These are phyloP conservation scores for Tuber aestivum DNA, from an alignment of 495 filamentous ascomycete genomes.

Conservation along the genomic window DNA sequence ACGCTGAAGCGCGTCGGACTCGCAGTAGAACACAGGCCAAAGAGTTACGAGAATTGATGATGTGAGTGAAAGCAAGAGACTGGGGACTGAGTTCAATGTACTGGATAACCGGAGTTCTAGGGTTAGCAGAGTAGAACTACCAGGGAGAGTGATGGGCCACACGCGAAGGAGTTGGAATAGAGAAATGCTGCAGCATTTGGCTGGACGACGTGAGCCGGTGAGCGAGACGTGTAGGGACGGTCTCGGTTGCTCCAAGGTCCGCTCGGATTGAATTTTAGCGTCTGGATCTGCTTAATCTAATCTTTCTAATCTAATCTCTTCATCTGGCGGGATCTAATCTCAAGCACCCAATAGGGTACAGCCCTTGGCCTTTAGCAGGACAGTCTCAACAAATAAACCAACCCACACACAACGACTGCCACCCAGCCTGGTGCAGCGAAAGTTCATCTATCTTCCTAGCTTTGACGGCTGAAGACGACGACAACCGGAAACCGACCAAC, in stretches of 20 bases:
- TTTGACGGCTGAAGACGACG: constrained; percentile 16
- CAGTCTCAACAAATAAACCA: constrained; percentile 10
- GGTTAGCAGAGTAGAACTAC: neutral
- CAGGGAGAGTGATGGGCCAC: constrained; percentile 1
- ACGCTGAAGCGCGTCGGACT: neutral
- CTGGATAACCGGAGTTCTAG: neutral
- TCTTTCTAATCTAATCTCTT: neutral
- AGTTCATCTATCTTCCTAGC: constrained; percentile 14
- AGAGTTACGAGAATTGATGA: neutral
- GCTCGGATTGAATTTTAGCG: neutral
- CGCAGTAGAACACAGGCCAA: neutral
- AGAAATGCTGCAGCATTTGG: constrained; percentile 4
- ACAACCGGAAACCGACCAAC: constrained; percentile 26
- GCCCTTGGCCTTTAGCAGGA: neutral
- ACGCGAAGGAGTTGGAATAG: neutral
- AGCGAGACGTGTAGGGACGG: neutral
- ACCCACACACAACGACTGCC: constrained; percentile 5
- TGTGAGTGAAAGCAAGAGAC: neutral
- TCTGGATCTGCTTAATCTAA: neutral
- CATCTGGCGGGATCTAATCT: neutral
- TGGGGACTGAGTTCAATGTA: neutral
- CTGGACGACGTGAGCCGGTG: constrained; percentile 8
- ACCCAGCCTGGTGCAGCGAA: constrained; percentile 14
- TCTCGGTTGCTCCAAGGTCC: neutral
- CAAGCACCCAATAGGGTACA: constrained; percentile 10